Percentiles rank a stretch among this genome's conserved stretches.
Conservation (phyloP, 345 rosid genomes). For the Cochlearia excelsa region DNA sequence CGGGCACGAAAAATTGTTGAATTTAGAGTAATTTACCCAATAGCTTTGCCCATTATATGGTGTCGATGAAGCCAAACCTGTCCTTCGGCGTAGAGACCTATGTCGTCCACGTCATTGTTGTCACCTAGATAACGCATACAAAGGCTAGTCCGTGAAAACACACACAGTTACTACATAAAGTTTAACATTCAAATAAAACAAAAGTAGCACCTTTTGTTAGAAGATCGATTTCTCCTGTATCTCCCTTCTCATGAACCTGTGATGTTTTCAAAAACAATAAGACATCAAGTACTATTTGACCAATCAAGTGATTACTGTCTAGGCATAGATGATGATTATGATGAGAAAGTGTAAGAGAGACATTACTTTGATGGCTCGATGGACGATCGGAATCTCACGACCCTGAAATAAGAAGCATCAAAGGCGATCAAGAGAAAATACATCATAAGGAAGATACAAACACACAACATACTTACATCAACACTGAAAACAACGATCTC, state of each 20-base stretch:
- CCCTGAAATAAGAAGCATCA: slow-evolving; percentile 51
- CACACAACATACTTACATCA: slow-evolving; percentile 52
- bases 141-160: slow-evolving; percentile 2
- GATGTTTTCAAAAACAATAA: neutral
- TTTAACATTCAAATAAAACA: neutral
- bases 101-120: slow-evolving; percentile 53
- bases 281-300: neutral
- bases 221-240: slow-evolving; percentile 86
- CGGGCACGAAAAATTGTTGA: slow-evolving; percentile 1
- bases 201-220: slow-evolving; percentile 78
- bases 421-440: slow-evolving; percentile 13
- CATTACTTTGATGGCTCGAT: slow-evolving; percentile 89
- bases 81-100: slow-evolving; percentile 57
- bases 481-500: slow-evolving; percentile 95
- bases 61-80: slow-evolving; percentile 65
- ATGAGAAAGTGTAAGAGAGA: slow-evolving; percentile 1
- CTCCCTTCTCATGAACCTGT: slow-evolving; percentile 85
- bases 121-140: slow-evolving; percentile 48
- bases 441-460: neutral
- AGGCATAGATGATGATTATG: neutral
- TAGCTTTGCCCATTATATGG: slow-evolving; percentile 75
- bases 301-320: neutral
- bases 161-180: neutral
- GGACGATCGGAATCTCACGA: slow-evolving; percentile 92
- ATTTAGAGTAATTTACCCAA: slow-evolving; percentile 50